These are phyloP conservation scores for Globisporangium paroecandrum DNA, from an alignment of 352 stramenopile species.

Conservation along the genomic window DNA sequence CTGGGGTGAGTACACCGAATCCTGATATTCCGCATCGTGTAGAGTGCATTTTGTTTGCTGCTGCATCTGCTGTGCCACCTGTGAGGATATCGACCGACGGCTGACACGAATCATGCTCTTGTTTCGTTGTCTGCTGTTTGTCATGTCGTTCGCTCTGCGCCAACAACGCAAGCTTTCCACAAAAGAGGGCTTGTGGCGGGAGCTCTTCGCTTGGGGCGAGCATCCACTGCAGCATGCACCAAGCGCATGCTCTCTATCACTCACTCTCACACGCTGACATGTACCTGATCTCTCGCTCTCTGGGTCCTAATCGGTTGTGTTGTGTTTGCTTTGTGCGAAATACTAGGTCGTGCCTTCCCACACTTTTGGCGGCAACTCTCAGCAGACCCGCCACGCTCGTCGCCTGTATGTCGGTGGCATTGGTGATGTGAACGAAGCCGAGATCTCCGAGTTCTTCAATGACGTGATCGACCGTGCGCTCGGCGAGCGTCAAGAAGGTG, in stretches of 20 bases:
- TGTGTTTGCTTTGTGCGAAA: slow-evolving; percentile 10
- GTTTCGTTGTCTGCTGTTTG: slow-evolving; percentile 47
- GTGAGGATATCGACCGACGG: slow-evolving; percentile 12
- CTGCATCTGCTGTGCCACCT: slow-evolving; percentile 10
- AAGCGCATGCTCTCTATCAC: background rate
- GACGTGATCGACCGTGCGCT: slow-evolving; percentile 87
- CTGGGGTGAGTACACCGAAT: slow-evolving; percentile 17
- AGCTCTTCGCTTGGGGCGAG: background rate
- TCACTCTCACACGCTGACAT: slow-evolving; percentile 1
- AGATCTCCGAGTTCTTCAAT: slow-evolving; percentile 92
- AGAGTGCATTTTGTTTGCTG: background rate
- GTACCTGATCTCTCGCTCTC: background rate
- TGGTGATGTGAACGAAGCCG: slow-evolving; percentile 72
- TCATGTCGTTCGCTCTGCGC: slow-evolving; percentile 20
- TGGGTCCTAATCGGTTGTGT: slow-evolving; percentile 27
- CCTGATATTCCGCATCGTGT: background rate
- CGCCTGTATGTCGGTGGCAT: slow-evolving; percentile 96
- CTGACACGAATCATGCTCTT: slow-evolving; percentile 35
- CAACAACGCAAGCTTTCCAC: background rate
- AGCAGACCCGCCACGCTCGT: slow-evolving; percentile 95
- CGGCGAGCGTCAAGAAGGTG: slow-evolving; percentile 67
- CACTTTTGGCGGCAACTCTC: slow-evolving; percentile 37
- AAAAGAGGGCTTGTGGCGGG: background rate
- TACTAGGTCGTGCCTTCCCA: background rate
- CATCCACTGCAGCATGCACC: background rate